Evolutionary conservation across 2,329 filamentous ascomycete genomes (phyloP).

Genomic region (Xylariaceae sp.): DNA sequence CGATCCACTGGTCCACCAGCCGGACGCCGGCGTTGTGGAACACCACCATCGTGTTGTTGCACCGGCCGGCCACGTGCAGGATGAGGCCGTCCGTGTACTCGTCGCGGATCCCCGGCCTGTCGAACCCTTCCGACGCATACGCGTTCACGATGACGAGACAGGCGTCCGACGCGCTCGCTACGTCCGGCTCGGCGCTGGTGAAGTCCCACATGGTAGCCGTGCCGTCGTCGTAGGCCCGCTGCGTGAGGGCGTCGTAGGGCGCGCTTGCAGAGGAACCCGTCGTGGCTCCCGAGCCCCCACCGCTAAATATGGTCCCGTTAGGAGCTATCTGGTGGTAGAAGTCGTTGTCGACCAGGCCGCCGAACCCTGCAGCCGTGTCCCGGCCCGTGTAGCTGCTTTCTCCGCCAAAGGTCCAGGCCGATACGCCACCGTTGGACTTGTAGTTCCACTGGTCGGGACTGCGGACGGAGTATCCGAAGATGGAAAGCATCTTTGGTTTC

Average conservation of each 20-base stretch:
- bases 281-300: constrained; percentile 45
- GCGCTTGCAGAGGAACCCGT: constrained; percentile 44
- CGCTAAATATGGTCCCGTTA: constrained; percentile 42
- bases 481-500: constrained; percentile 44
- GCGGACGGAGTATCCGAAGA: constrained; percentile 58
- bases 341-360: constrained; percentile 27
- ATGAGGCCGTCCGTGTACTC: constrained; percentile 58
- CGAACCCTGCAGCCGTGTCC: constrained; percentile 26
- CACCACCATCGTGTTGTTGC: constrained; percentile 58
- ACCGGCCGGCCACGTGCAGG: constrained; percentile 50
- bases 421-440: constrained; percentile 32
- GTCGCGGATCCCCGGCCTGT: constrained; percentile 58
- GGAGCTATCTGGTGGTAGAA: constrained; percentile 38
- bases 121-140: constrained; percentile 67
- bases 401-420: constrained; percentile 37
- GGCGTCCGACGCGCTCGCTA: constrained; percentile 50
- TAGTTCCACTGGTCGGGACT: constrained; percentile 39
- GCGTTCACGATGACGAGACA: constrained; percentile 64
- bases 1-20: constrained; percentile 55
- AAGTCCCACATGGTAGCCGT: constrained; percentile 59
- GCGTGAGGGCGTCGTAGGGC: constrained; percentile 50
- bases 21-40: constrained; percentile 60
- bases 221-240: constrained; percentile 48
- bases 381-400: constrained; percentile 33
- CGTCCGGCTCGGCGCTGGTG: constrained; percentile 39